Evolutionary conservation across 2,329 filamentous ascomycete genomes (phyloP).

Genomic region (Exophiala dermatitidis): DNA sequence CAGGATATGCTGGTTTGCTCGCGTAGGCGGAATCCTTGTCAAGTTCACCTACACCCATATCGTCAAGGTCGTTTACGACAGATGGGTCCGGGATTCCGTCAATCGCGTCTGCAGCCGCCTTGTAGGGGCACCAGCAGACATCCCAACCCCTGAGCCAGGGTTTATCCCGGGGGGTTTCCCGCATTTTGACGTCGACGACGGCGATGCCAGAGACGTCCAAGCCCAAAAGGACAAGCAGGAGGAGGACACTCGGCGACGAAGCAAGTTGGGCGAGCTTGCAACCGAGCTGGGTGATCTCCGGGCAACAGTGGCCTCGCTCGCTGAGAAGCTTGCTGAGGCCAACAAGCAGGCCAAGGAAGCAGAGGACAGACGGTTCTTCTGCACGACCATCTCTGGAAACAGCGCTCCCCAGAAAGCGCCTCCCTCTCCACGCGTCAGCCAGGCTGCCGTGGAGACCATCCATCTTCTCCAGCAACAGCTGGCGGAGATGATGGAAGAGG

Average conservation of each 20-base stretch:
- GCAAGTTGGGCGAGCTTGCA: not conserved
- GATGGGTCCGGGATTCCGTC: not conserved
- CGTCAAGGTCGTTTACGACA: not conserved
- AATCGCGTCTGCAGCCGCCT: not conserved
- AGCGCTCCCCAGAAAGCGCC: no score
- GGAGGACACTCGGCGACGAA: not conserved
- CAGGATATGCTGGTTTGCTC: not conserved
- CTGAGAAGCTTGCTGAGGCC: not conserved
- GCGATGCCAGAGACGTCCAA: not conserved
- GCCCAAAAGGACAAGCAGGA: not conserved
- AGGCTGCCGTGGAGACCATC: not conserved
- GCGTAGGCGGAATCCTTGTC: not conserved
- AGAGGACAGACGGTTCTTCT: not conserved
- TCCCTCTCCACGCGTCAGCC: not conserved
- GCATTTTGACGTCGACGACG: not conserved
- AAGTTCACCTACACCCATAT: not conserved
- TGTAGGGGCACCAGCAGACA: not conserved
- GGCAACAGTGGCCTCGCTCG: not conserved
- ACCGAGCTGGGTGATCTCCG: not conserved
- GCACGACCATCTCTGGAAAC: not conserved
- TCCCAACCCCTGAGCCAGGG: not conserved
- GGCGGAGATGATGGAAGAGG: not conserved
- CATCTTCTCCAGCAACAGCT: not conserved
- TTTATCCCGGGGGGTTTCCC: not conserved
- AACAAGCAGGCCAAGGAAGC: not conserved